Percentiles rank a stretch among this genome's conserved stretches.
Evolutionary conservation across 169 alveolate genomes (phyloP).

Genomic region (Cryptosporidium viatorum): DNA sequence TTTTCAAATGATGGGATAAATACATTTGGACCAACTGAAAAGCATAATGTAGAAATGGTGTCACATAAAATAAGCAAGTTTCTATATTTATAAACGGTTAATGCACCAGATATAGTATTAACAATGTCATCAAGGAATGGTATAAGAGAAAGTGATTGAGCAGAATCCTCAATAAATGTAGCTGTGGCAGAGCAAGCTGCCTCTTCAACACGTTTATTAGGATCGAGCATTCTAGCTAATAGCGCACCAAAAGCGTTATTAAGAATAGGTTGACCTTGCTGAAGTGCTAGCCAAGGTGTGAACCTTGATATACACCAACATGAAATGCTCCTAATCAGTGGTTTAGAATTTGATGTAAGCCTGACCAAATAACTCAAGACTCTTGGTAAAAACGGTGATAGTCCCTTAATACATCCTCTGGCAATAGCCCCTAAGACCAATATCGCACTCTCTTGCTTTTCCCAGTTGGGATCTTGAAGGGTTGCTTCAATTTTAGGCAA

Average conservation of each 20-base stretch:
- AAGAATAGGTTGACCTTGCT: slow-evolving; percentile 76
- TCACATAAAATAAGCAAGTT: slow-evolving; percentile 68
- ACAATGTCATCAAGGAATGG: slow-evolving; percentile 83
- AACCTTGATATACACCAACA: slow-evolving; percentile 92
- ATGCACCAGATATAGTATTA: slow-evolving; percentile 83
- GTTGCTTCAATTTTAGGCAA: slow-evolving; percentile 85
- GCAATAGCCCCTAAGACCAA: slow-evolving; percentile 92
- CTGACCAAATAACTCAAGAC: slow-evolving; percentile 84
- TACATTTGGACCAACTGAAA: slow-evolving; percentile 24
- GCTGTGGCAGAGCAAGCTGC: slow-evolving; percentile 94
- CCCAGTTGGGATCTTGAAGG: slow-evolving; percentile 89
- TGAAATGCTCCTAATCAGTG: slow-evolving; percentile 90
- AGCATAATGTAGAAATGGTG: slow-evolving; percentile 15
- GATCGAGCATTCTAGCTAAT: slow-evolving; percentile 85
- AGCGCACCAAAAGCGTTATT: slow-evolving; percentile 78
- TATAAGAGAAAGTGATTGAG: slow-evolving; percentile 76
- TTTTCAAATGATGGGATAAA: slow-evolving; percentile 52
- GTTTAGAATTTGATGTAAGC: slow-evolving; percentile 83
- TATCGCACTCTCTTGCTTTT: slow-evolving; percentile 89
- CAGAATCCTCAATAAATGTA: slow-evolving; percentile 86
- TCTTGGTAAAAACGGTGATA: slow-evolving; percentile 87
- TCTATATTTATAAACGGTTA: slow-evolving; percentile 84
- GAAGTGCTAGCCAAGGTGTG: slow-evolving; percentile 85
- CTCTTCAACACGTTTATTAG: slow-evolving; percentile 92
- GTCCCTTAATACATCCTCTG: slow-evolving; percentile 86